A percentile compares a stretch with the other conserved stretches of the same genome.
Conservation (phyloP, 306 rosid species). For the Vigna angularis region DNA sequence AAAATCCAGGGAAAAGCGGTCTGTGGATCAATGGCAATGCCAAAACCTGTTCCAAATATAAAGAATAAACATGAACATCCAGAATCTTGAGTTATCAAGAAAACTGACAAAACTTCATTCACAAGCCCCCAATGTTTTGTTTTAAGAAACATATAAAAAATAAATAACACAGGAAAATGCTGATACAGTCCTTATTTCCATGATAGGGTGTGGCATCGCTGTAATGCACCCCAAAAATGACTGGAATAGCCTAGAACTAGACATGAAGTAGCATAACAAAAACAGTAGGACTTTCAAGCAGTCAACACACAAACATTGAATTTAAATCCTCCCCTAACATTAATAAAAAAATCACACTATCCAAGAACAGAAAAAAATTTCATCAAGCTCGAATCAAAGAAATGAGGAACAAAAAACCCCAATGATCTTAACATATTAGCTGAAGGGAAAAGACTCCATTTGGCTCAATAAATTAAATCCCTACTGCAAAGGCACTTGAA, state of each 20-base stretch:
- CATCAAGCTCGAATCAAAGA: conserved; percentile 17
- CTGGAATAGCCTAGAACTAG: not conserved
- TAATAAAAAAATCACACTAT: conserved; percentile 28
- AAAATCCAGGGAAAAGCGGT: conserved; percentile 98
- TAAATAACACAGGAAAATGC: not conserved
- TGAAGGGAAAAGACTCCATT: conserved; percentile 7
- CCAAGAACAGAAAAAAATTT: not conserved
- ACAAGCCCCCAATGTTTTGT: conserved; percentile 22
- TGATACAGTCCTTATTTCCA: not conserved
- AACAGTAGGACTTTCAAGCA: conserved; percentile 7
- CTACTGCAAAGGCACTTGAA: not conserved
- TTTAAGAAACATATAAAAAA: conserved; percentile 1
- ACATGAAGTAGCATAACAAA: conserved; percentile 2
- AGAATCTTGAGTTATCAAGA: conserved; percentile 30
- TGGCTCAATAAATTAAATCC: conserved; percentile 22
- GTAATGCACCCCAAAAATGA: conserved; percentile 26
- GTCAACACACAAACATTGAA: conserved; percentile 5
- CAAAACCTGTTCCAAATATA: conserved; percentile 73
- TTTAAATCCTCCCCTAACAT: not conserved
- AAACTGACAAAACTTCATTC: conserved; percentile 10
- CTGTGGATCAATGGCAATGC: conserved; percentile 96
- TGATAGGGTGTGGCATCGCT: not conserved
- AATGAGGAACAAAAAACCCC: conserved; percentile 17
- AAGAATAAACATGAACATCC: not conserved
- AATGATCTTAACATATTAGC: not conserved